A percentile compares a stretch with the other conserved stretches of the same genome.
Conservation (phyloP, 2,329 filamentous ascomycete genomes). For the Pochonia chlamydosporia region DNA sequence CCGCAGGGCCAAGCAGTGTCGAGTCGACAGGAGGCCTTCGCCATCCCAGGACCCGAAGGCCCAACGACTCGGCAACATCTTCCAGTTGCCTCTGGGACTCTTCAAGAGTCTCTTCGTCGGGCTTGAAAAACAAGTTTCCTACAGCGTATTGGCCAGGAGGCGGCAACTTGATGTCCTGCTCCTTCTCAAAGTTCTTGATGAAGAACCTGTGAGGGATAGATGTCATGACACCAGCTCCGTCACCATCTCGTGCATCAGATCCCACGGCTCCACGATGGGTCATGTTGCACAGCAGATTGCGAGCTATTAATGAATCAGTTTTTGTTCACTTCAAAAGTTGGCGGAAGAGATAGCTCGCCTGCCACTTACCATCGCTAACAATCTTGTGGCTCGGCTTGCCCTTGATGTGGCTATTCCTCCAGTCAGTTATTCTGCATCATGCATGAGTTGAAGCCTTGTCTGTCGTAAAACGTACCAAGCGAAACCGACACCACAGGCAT, state of each 20-base stretch:
- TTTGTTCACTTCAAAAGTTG: not conserved
- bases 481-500: slow-evolving; percentile 99
- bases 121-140: slow-evolving; percentile 98
- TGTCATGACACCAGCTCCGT: slow-evolving; percentile 98
- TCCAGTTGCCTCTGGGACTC: slow-evolving; percentile 91
- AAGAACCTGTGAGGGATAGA: slow-evolving; percentile 98
- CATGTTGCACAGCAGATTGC: slow-evolving; percentile 96
- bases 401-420: slow-evolving; percentile 75
- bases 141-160: slow-evolving; percentile 90
- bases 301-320: slow-evolving; percentile 7
- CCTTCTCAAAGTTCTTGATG: slow-evolving; percentile 93
- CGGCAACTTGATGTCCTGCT: slow-evolving; percentile 82
- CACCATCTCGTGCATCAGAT: slow-evolving; percentile 94
- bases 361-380: slow-evolving; percentile 82
- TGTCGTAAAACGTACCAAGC: slow-evolving; percentile 66
- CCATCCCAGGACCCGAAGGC: slow-evolving; percentile 90
- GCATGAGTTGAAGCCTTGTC: not conserved
- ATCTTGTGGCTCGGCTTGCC: slow-evolving; percentile 97
- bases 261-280: slow-evolving; percentile 98
- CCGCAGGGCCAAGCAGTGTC: slow-evolving; percentile 84
- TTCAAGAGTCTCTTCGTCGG: slow-evolving; percentile 81
- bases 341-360: not conserved
- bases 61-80: slow-evolving; percentile 82
- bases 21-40: slow-evolving; percentile 93
- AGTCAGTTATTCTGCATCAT: slow-evolving; percentile 13